Evolutionary conservation across 2,329 filamentous ascomycete species (phyloP).

Genomic region (Stachybotrys chartarum): DNA sequence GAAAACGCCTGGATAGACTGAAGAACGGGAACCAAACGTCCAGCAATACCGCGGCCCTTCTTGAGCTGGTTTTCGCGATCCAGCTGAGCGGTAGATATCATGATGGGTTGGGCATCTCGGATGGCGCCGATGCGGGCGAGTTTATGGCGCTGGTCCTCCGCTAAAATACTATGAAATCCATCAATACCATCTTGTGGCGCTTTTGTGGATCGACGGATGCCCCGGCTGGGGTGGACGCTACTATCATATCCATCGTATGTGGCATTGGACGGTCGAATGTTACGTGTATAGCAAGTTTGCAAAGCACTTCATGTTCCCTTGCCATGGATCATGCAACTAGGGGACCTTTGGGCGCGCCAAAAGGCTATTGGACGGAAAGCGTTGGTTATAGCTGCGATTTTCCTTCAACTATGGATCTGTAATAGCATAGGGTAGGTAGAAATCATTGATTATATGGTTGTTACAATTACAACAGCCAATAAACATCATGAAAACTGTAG

Average conservation of each 20-base stretch:
- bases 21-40: constrained; percentile 14
- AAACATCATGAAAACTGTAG: too few species aligned
- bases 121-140: neutral
- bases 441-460: too few species aligned
- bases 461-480: too few species aligned
- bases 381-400: too few species aligned
- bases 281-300: neutral
- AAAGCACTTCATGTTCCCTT: neutral
- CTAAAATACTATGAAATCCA: neutral
- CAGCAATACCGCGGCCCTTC: constrained; percentile 3
- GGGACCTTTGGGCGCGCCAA: too few species aligned
- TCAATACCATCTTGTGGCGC: neutral
- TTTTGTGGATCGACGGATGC: neutral
- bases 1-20: constrained; percentile 30
- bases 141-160: neutral
- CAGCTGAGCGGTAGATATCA: neutral
- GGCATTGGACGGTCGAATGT: neutral
- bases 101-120: neutral
- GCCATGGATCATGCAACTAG: too few species aligned
- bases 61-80: neutral
- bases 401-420: too few species aligned
- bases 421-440: too few species aligned
- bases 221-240: neutral
- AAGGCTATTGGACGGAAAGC: too few species aligned
- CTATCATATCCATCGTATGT: neutral